Base-by-base conservation (phyloP, 2,329 filamentous ascomycete genomes). In the Aspergillus unguis region DNA sequence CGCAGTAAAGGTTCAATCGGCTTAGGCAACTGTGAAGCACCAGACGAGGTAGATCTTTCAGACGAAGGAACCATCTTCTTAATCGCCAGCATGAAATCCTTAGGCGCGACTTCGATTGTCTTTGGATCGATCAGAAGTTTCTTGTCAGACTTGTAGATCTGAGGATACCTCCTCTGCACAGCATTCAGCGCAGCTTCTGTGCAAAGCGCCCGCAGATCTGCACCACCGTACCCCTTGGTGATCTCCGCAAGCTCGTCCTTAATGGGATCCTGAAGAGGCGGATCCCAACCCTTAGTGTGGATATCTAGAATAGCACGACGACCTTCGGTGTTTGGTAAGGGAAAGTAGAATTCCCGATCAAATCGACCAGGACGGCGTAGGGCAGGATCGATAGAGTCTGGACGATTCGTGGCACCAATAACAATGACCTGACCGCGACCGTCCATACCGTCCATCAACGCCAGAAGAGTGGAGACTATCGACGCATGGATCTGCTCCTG, bases 401-500 rank as follows among this genome's bases (percentile, higher is more conserved):
- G 92, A 59, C 92, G 85, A 70, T 99, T 99, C 53, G 92, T 99
- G n/a, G 94, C 94, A 60, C 94, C 94, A 64, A 99, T 97, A 33
- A 99, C 92, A 67, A 99, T 95, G 55, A 99, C 94, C 71, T 99
- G 94, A 29, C 92, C 92, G 68, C 92, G 86, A n/a, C 91, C 92
- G 65, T 96, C 92, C 92, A 96, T 96, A 58, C 92, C 92, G 71
- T 96, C 92, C 92, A 96, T 96, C 64, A 96, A 74, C 1, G 92
- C 92, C 54, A 96, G 77, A n/a, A 96, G 75, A 1, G 92, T 96
- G 1, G 92, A 95, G 10, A 96, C 92, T 58, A 99, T 99, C 2
- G 92, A 97, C 5, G 94, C 91, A 72, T 99, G 94, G 54, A 97
- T 97, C 73, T 99, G 94, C 69, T 99, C 94, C 74, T 97, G 92